These are phyloP conservation scores for Chlorella ohadii DNA, from an alignment of 139 green algal genomes.

Conservation along the genomic window DNA sequence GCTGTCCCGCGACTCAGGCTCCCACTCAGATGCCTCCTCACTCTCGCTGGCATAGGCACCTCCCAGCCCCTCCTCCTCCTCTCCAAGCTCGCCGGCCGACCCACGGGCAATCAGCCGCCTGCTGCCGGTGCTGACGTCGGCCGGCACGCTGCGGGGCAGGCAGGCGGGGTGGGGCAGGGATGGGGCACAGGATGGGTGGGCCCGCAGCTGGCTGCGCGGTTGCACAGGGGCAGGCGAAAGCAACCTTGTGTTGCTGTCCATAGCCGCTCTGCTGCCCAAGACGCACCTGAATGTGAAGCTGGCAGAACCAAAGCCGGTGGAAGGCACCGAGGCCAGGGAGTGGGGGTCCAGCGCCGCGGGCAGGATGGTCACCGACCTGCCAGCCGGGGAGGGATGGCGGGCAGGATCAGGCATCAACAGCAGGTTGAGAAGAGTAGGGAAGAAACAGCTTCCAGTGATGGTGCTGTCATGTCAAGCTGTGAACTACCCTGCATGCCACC, in stretches of 20 bases:
- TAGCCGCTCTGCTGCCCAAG: no score
- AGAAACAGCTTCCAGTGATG: no score
- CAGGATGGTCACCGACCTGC: constrained; percentile 54
- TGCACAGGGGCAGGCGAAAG: no score
- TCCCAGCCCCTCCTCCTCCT: neutral
- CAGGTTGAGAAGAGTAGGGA: no score
- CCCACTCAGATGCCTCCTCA: neutral
- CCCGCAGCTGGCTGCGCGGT: no score
- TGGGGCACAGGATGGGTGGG: no score
- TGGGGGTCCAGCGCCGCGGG: constrained; percentile 63
- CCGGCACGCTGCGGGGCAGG: constrained; percentile 2
- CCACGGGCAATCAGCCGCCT: neutral
- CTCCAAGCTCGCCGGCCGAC: neutral
- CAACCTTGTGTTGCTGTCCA: no score
- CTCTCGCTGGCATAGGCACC: neutral
- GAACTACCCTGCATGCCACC: no score
- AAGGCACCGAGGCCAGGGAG: constrained; percentile 57
- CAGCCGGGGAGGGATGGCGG: neutral
- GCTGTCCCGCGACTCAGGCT: neutral
- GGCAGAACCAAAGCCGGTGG: neutral
- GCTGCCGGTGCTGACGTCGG: constrained; percentile 9
- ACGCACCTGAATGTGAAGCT: constrained; percentile 3
- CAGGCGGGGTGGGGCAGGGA: no score
- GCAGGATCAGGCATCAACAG: no score
- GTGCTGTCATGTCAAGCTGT: no score